Evolutionary conservation across 2,329 filamentous ascomycete genomes (phyloP).

Genomic region (Rutstroemia sydowiana): DNA sequence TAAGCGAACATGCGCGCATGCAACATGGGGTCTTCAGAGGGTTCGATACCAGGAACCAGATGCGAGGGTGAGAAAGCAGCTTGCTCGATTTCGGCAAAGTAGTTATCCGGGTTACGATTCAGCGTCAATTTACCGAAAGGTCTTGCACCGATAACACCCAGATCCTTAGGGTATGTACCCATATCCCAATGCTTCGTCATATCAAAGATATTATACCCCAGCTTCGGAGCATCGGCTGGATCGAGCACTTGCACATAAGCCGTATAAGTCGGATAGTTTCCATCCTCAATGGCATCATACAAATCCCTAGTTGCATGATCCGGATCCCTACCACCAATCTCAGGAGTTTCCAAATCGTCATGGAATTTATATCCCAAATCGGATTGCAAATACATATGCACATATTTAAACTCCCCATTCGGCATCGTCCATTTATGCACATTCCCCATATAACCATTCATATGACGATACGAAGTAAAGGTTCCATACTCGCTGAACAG

Average conservation of each 20-base stretch:
- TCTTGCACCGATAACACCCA: slow-evolving; percentile 49
- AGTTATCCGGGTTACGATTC: slow-evolving; percentile 45
- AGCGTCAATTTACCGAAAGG: slow-evolving; percentile 43
- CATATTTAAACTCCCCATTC: slow-evolving; percentile 45
- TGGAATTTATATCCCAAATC: slow-evolving; percentile 46
- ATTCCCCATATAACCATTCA: background rate
- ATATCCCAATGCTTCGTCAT: slow-evolving; percentile 25
- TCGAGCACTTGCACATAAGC: slow-evolving; percentile 48
- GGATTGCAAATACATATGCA: slow-evolving; percentile 45
- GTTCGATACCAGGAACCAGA: slow-evolving; percentile 57
- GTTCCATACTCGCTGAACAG: slow-evolving; percentile 44
- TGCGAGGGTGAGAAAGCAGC: slow-evolving; percentile 60
- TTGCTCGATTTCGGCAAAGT: slow-evolving; percentile 61
- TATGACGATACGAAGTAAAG: slow-evolving; percentile 32
- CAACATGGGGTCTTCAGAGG: slow-evolving; percentile 60
- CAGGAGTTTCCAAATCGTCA: slow-evolving; percentile 39
- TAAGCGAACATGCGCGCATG: slow-evolving; percentile 64
- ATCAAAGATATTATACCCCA: slow-evolving; percentile 40
- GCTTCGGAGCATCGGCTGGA: slow-evolving; percentile 43
- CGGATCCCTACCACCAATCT: slow-evolving; percentile 31
- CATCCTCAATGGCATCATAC: slow-evolving; percentile 44
- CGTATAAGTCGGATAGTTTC: slow-evolving; percentile 47
- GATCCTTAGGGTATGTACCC: slow-evolving; percentile 34
- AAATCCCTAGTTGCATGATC: slow-evolving; percentile 46
- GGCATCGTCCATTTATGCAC: background rate